Conservation (phyloP, 169 alveolate species). For the Theileria annulata region DNA sequence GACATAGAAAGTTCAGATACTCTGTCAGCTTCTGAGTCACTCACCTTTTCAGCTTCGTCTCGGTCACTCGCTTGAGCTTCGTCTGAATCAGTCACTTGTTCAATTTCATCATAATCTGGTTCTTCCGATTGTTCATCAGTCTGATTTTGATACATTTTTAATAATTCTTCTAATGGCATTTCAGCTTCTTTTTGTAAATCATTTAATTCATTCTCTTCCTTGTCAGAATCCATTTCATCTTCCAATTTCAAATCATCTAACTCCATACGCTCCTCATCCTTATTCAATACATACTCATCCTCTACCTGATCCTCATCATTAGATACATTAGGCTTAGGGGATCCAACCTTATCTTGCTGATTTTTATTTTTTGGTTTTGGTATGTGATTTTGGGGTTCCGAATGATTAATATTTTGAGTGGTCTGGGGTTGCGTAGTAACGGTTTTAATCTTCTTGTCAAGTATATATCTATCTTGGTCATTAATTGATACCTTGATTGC, state of each 20-base stretch:
- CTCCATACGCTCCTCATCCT: slow-evolving; percentile 50
- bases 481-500: slow-evolving; percentile 69
- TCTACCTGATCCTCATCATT: slow-evolving; percentile 13
- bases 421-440: not conserved
- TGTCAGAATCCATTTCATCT: slow-evolving; percentile 54
- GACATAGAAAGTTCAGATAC: not conserved
- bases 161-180: slow-evolving; percentile 50
- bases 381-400: slow-evolving; percentile 7
- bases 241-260: slow-evolving; percentile 38
- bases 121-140: slow-evolving; percentile 19
- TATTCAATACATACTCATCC: slow-evolving; percentile 45
- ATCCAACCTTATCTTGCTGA: not conserved
- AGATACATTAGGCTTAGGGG: not conserved
- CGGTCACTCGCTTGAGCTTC: too few relatives aligned
- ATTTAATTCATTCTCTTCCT: slow-evolving; percentile 34
- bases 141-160: slow-evolving; percentile 30
- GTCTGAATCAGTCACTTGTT: slow-evolving; percentile 28
- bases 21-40: not conserved
- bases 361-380: not conserved
- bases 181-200: slow-evolving; percentile 51
- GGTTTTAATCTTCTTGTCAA: slow-evolving; percentile 3
- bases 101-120: slow-evolving; percentile 32
- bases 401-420: not conserved
- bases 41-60: slow-evolving; percentile 38
- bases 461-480: slow-evolving; percentile 19